phyloP scores from a whole-genome alignment of 2,329 filamentous ascomycete species.

The Aspergillus amoenus region DNA sequence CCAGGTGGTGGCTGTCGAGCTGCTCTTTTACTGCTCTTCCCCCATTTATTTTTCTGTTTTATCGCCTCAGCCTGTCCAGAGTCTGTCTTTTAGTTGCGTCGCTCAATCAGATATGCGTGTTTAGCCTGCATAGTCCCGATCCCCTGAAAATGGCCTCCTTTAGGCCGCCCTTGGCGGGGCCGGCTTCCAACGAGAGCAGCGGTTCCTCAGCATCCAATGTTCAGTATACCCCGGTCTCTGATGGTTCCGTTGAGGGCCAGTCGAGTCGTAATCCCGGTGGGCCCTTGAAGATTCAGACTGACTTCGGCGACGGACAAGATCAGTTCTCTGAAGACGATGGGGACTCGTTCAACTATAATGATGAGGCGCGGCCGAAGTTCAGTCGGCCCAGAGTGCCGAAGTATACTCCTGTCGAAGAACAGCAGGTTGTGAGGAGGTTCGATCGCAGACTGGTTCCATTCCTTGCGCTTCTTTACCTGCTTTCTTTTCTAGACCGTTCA shows the following conservation, averaged over 20 bases:
- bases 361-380: constrained; percentile 18
- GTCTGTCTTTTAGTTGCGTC: not conserved
- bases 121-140: not conserved
- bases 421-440: constrained; percentile 68
- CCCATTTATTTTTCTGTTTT: not conserved
- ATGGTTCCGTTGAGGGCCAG: constrained; percentile 27
- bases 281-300: constrained; percentile 34
- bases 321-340: constrained; percentile 22
- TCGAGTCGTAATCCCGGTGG: constrained; percentile 18
- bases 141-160: constrained; percentile 24
- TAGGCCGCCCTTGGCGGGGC: constrained; percentile 23
- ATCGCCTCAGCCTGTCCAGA: not conserved
- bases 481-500: constrained; percentile 82
- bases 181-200: constrained; percentile 25
- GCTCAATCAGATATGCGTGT: constrained; percentile 1
- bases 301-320: constrained; percentile 27
- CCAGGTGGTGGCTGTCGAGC: too few species aligned
- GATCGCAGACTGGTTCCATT: constrained; percentile 77
- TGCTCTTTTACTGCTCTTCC: not conserved
- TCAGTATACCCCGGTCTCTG: constrained; percentile 38
- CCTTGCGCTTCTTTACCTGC: constrained; percentile 76
- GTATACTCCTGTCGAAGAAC: constrained; percentile 66
- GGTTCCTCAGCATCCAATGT: constrained; percentile 22
- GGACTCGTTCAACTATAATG: constrained; percentile 29
- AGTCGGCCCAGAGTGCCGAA: constrained; percentile 25